Conservation (phyloP, 2,329 filamentous ascomycete genomes). For the Celoporthe dispersa region DNA sequence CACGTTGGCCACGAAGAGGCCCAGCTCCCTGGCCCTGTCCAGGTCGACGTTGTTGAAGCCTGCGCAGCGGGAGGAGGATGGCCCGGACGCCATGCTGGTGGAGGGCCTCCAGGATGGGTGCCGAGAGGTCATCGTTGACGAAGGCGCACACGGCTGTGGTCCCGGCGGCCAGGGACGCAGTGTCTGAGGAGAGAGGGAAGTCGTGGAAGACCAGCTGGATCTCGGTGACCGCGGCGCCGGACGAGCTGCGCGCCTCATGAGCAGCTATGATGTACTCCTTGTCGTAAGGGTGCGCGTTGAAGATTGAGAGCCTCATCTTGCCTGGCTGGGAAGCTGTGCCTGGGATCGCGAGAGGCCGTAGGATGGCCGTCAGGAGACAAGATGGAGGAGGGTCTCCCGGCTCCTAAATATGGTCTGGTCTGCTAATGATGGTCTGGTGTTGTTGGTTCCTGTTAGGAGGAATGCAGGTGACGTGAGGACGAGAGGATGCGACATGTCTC, state of each 20-base stretch:
- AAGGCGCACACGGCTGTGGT: slow-evolving; percentile 68
- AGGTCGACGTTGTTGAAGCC: slow-evolving; percentile 73
- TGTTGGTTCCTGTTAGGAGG: neutral
- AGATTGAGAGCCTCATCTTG: slow-evolving; percentile 63
- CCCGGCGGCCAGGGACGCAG: slow-evolving; percentile 56
- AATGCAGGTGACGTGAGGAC: neutral
- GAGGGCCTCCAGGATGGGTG: slow-evolving; percentile 55
- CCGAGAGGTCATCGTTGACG: slow-evolving; percentile 65
- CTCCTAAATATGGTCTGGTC: neutral
- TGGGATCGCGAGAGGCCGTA: neutral
- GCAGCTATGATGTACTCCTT: slow-evolving; percentile 55
- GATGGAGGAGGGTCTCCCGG: neutral
- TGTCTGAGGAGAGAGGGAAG: slow-evolving; percentile 59
- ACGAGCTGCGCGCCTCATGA: slow-evolving; percentile 39
- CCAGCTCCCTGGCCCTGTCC: slow-evolving; percentile 54
- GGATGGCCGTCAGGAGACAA: neutral
- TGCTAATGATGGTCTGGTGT: neutral
- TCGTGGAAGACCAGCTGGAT: slow-evolving; percentile 62
- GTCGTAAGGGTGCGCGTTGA: slow-evolving; percentile 69
- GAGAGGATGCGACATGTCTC: neutral
- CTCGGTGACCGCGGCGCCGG: slow-evolving; percentile 35
- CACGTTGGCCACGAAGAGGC: slow-evolving; percentile 67
- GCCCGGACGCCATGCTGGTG: slow-evolving; percentile 55
- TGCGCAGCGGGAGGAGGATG: slow-evolving; percentile 68
- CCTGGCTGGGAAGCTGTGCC: no score